Percentiles rank a stretch among this genome's conserved stretches.
phyloP scores from a whole-genome alignment of 768 basidiomycete genomes.

The Candolleomyces eurysporus region DNA sequence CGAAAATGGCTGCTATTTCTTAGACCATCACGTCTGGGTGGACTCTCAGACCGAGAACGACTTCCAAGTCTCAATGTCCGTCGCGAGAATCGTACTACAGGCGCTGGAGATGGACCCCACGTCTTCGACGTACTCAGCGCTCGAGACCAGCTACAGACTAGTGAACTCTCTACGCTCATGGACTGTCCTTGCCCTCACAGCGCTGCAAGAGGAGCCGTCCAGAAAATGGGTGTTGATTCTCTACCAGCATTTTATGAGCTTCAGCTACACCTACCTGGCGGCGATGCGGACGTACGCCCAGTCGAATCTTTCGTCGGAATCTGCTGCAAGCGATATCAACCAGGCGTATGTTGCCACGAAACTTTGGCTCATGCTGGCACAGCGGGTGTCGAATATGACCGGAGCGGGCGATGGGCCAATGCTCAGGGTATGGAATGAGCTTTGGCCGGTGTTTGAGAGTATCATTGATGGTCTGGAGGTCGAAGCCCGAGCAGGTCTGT shows the following conservation, averaged over 20 bases:
- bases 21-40: slow-evolving; percentile 48
- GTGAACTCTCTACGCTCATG: slow-evolving; percentile 50
- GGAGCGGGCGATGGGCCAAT: slow-evolving; percentile 30
- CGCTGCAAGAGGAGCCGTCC: slow-evolving; percentile 39
- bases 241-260: slow-evolving; percentile 49
- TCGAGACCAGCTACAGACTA: slow-evolving; percentile 21
- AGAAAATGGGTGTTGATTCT: slow-evolving; percentile 38
- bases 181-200: slow-evolving; percentile 61
- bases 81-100: slow-evolving; percentile 52
- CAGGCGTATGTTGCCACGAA: slow-evolving; percentile 69
- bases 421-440: slow-evolving; percentile 65
- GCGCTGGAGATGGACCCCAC: slow-evolving; percentile 46
- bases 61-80: slow-evolving; percentile 48
- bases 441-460: slow-evolving; percentile 70
- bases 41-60: slow-evolving; percentile 49
- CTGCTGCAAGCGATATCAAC: slow-evolving; percentile 58
- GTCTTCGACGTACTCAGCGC: slow-evolving; percentile 33
- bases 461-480: slow-evolving; percentile 49
- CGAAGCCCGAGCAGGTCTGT: slow-evolving; percentile 41
- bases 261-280: slow-evolving; percentile 45
- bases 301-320: slow-evolving; percentile 34
- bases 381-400: slow-evolving; percentile 28
- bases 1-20: slow-evolving; percentile 50
- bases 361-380: slow-evolving; percentile 64
- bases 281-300: slow-evolving; percentile 42